Evolutionary conservation across 225 moss, liverwort and hornwort species (phyloP).

Genomic region (Pseudoscleropodium purum): DNA sequence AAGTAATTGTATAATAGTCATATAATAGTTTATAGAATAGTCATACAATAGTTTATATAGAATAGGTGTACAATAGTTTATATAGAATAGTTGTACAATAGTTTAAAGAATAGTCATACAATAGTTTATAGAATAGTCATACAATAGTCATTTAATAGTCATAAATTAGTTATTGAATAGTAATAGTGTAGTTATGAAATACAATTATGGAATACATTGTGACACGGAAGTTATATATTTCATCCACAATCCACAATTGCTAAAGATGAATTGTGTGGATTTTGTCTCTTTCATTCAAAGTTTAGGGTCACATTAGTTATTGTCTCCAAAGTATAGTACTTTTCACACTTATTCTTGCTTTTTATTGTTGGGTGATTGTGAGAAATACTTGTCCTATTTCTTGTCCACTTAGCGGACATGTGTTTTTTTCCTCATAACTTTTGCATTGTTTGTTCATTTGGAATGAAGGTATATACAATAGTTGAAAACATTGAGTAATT

Average conservation of each 20-base stretch:
- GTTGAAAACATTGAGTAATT: too few relatives aligned
- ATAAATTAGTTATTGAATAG: background rate
- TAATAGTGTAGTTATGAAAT: fast-evolving
- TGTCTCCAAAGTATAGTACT: background rate
- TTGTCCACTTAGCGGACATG: too few relatives aligned
- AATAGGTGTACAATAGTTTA: background rate
- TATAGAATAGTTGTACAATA: background rate
- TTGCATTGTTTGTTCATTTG: too few relatives aligned
- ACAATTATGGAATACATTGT: background rate
- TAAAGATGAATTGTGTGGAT: background rate
- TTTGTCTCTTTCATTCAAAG: background rate
- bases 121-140: background rate
- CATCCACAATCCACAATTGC: fast-evolving
- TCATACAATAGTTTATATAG: too few relatives aligned
- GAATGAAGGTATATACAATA: too few relatives aligned
- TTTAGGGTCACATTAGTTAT: fast-evolving
- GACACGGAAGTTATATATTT: fast-evolving
- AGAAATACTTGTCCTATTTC: too few relatives aligned
- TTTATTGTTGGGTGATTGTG: background rate
- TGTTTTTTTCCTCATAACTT: too few relatives aligned
- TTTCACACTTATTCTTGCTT: background rate
- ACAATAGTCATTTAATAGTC: background rate
- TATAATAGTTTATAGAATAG: background rate
- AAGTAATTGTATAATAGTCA: too few relatives aligned
- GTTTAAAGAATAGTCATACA: background rate